These are phyloP conservation scores for Exophiala spinifera DNA, from an alignment of 2,329 filamentous ascomycete genomes.

Conservation along the genomic window DNA sequence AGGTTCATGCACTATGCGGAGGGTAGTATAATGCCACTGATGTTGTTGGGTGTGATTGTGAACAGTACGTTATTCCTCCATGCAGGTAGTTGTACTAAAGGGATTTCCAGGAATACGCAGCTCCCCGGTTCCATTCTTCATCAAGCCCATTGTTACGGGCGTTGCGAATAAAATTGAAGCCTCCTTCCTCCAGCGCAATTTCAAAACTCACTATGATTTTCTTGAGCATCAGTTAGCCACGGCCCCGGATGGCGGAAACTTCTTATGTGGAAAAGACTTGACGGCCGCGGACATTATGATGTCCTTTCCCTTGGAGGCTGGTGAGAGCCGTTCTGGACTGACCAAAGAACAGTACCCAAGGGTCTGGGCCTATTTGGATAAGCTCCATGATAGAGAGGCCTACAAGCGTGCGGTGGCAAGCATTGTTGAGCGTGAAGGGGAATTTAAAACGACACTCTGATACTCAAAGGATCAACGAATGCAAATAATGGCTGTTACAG, in stretches of 20 bases:
- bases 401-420: conserved; percentile 42
- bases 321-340: conserved; percentile 34
- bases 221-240: conserved; percentile 45
- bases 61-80: conserved; percentile 43
- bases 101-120: conserved; percentile 42
- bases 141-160: conserved; percentile 60
- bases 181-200: conserved; percentile 40
- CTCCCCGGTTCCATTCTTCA: conserved; percentile 64
- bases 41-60: conserved; percentile 64
- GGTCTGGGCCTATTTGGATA: conserved; percentile 37
- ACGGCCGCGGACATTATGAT: conserved; percentile 48
- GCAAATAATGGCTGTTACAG: too few species aligned
- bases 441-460: conserved; percentile 27
- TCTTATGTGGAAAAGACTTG: conserved; percentile 43
- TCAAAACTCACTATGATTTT: conserved; percentile 43
- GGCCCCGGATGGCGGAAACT: conserved; percentile 39
- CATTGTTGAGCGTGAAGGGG: conserved; percentile 42
- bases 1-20: conserved; percentile 83
- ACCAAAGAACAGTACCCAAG: conserved; percentile 38
- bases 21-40: conserved; percentile 72
- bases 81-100: too few species aligned
- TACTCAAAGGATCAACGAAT: neutral
- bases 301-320: conserved; percentile 45
- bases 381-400: conserved; percentile 37
- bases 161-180: conserved; percentile 49